These are phyloP conservation scores for Talaromyces sp. DNA, from an alignment of 2,329 filamentous ascomycete genomes.

Conservation along the genomic window DNA sequence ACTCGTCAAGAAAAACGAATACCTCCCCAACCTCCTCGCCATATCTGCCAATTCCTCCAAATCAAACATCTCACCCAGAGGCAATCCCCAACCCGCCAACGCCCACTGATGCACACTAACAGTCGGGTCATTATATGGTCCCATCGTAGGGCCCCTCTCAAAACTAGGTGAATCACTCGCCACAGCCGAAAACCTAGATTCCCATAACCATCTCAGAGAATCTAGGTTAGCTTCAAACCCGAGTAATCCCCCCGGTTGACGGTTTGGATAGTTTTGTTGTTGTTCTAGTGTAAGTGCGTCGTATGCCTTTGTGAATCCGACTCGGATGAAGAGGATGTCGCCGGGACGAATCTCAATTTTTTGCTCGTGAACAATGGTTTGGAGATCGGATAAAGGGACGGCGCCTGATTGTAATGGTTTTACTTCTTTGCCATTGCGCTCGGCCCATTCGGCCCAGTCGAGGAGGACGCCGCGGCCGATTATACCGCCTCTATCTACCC, in stretches of 20 bases:
- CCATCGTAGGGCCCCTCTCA: neutral
- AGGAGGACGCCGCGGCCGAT: constrained; percentile 1
- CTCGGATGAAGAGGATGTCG: neutral
- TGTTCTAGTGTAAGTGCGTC: neutral
- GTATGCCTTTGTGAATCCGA: neutral
- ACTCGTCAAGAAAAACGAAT: constrained; percentile 1
- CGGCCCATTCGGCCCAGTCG: neutral
- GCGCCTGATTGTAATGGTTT: neutral
- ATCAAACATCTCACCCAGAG: neutral
- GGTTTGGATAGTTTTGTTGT: neutral
- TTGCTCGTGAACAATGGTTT: neutral
- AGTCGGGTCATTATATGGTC: neutral
- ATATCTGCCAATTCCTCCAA: neutral
- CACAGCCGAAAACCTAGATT: neutral
- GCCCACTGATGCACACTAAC: neutral
- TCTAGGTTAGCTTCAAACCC: neutral
- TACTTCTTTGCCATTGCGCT: neutral
- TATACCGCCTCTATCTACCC: neutral
- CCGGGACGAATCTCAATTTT: neutral
- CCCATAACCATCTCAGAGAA: neutral
- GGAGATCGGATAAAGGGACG: neutral
- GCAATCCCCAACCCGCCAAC: neutral
- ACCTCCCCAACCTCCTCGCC: neutral
- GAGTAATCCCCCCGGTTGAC: neutral
- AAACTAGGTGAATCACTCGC: neutral